A percentile compares a stretch with the other conserved stretches of the same genome.
phyloP scores from a whole-genome alignment of 2,329 filamentous ascomycete species.

The Huntiella bhutanensis region DNA sequence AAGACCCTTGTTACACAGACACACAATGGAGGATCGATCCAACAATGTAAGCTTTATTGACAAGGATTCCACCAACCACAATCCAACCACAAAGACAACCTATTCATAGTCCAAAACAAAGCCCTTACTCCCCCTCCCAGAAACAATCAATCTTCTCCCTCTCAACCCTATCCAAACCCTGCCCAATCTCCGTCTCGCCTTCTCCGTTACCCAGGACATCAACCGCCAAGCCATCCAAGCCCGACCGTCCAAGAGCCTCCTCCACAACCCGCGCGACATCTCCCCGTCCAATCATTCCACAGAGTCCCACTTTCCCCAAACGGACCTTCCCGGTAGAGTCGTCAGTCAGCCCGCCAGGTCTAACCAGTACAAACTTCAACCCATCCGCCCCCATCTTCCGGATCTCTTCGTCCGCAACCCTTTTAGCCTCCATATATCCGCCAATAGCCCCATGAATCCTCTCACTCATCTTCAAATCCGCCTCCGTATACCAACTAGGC shows the following conservation, averaged over 20 bases:
- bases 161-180: slow-evolving; percentile 22
- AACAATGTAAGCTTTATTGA: too few relatives aligned
- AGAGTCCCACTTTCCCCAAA: slow-evolving; percentile 24
- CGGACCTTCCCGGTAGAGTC: slow-evolving; percentile 21
- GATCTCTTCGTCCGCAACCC: slow-evolving; percentile 22
- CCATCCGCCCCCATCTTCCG: slow-evolving; percentile 15
- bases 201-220: slow-evolving; percentile 23
- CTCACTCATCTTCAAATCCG: slow-evolving; percentile 19
- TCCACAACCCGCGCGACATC: slow-evolving; percentile 27
- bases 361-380: slow-evolving; percentile 26
- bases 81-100: too few relatives aligned
- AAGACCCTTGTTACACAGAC: too few relatives aligned
- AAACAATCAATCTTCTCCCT: slow-evolving; percentile 19
- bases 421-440: slow-evolving; percentile 23
- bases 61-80: too few relatives aligned
- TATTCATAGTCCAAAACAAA: too few relatives aligned
- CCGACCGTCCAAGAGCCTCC: slow-evolving; percentile 21
- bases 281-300: slow-evolving; percentile 20
- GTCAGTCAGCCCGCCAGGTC: slow-evolving; percentile 23
- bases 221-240: slow-evolving; percentile 24
- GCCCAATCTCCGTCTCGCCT: slow-evolving; percentile 16
- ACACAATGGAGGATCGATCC: too few relatives aligned
- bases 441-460: slow-evolving; percentile 22
- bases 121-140: too few relatives aligned
- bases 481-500: slow-evolving; percentile 25